phyloP scores from a whole-genome alignment of 108 stramenopile species.

The Cyclotella atomus region DNA sequence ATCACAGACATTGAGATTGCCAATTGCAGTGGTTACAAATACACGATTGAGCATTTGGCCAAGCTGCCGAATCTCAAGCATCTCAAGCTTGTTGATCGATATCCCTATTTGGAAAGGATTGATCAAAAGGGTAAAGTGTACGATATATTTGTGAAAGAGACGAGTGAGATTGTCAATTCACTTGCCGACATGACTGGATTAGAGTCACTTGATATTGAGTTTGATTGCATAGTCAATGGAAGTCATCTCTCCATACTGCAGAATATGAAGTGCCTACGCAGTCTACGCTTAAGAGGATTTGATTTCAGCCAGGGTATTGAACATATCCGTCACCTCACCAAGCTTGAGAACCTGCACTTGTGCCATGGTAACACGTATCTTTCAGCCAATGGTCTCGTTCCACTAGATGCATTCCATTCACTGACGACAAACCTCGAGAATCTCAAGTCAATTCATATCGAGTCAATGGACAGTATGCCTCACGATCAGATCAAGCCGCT shows the following conservation, averaged over 20 bases:
- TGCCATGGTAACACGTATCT: not conserved
- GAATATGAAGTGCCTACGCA: not conserved
- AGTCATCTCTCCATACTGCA: not conserved
- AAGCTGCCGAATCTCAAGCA: not conserved
- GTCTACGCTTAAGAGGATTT: not conserved
- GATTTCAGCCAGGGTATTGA: not conserved
- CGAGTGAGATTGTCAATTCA: not conserved
- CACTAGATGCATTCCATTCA: not conserved
- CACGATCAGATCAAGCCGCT: not conserved
- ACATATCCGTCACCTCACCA: not conserved
- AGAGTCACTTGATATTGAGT: constrained; percentile 2
- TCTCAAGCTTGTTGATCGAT: not conserved
- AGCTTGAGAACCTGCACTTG: not conserved
- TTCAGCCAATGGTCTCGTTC: not conserved
- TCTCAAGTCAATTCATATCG: not conserved
- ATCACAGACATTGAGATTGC: not conserved
- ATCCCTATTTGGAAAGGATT: not conserved
- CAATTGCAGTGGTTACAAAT: not conserved
- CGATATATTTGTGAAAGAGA: not conserved
- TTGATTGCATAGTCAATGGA: not conserved
- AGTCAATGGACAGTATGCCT: not conserved
- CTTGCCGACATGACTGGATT: not conserved
- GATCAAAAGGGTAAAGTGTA: not conserved
- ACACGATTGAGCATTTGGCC: not conserved
- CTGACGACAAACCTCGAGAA: not conserved